Evolutionary conservation across 192 early-diverging fungal species (phyloP).

Genomic region (Coemansia sp.): DNA sequence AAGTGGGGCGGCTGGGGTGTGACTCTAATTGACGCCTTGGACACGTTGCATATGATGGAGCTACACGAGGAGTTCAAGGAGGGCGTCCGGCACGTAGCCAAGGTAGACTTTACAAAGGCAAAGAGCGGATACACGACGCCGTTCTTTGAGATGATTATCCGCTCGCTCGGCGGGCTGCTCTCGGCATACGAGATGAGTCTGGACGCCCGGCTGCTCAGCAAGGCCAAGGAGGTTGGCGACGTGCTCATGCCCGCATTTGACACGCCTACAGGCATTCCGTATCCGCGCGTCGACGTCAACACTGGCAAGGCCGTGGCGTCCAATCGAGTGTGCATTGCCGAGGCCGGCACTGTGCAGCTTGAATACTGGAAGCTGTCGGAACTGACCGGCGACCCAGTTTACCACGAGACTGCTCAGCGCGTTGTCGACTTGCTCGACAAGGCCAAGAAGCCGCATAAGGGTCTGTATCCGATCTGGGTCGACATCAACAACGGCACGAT

Average conservation of each 20-base stretch:
- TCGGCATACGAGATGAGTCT: conserved; percentile 80
- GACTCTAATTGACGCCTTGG: conserved; percentile 84
- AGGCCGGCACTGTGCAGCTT: conserved; percentile 75
- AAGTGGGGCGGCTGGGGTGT: conserved; percentile 54
- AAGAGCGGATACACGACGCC: conserved; percentile 49
- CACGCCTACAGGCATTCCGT: conserved; percentile 71
- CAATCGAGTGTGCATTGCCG: conserved; percentile 53
- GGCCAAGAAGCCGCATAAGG: conserved; percentile 43
- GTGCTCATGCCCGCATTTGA: conserved; percentile 72
- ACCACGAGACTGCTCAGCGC: conserved; percentile 57
- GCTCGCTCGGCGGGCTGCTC: conserved; percentile 77
- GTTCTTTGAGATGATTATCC: conserved; percentile 85
- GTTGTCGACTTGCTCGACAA: conserved; percentile 56
- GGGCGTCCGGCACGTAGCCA: conserved; percentile 64
- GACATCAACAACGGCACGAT: conserved; percentile 38
- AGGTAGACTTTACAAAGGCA: conserved; percentile 58
- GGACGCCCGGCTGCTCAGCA: conserved; percentile 65
- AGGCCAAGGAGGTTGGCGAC: conserved; percentile 69
- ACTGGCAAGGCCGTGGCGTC: conserved; percentile 20
- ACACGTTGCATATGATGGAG: conserved; percentile 85
- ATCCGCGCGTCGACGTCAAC: conserved; percentile 59
- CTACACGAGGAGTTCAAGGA: conserved; percentile 74
- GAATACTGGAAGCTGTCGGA: conserved; percentile 82
- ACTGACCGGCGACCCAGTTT: conserved; percentile 69
- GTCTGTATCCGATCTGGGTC: conserved; percentile 61